Percentiles rank a stretch among this genome's conserved stretches.
Conservation (phyloP, 345 rosid genomes). For the Ceriops tagal region DNA sequence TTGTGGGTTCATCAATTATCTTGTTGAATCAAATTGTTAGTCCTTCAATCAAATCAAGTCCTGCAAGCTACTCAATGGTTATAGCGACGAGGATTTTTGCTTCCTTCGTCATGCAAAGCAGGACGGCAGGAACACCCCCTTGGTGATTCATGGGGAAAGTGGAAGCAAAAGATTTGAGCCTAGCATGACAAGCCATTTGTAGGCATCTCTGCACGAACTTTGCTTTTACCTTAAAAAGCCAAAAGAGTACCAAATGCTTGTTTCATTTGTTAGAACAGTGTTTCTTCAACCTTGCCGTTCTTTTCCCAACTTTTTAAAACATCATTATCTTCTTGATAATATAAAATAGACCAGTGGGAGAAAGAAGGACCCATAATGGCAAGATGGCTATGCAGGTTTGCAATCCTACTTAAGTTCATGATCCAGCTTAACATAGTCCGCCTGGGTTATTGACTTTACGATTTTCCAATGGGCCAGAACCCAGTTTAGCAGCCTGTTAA, state of each 20-base stretch:
- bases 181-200: background rate
- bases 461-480: too few species aligned
- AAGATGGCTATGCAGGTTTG: too few species aligned
- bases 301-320: too few species aligned
- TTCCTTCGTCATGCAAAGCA: background rate
- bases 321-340: too few species aligned
- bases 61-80: background rate
- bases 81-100: background rate
- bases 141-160: background rate
- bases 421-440: too few species aligned
- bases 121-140: background rate
- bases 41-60: background rate
- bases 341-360: too few species aligned
- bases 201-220: background rate
- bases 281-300: too few species aligned
- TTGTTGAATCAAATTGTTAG: background rate
- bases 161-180: background rate
- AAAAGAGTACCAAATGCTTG: background rate
- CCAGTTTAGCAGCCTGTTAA: too few species aligned
- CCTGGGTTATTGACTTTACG: too few species aligned
- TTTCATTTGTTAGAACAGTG: too few species aligned
- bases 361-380: too few species aligned
- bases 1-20: background rate
- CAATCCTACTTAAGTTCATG: too few species aligned
- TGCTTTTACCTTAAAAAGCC: background rate